Conservation (phyloP, 192 early-diverging fungal genomes). For the Spizellomyces sp. region DNA sequence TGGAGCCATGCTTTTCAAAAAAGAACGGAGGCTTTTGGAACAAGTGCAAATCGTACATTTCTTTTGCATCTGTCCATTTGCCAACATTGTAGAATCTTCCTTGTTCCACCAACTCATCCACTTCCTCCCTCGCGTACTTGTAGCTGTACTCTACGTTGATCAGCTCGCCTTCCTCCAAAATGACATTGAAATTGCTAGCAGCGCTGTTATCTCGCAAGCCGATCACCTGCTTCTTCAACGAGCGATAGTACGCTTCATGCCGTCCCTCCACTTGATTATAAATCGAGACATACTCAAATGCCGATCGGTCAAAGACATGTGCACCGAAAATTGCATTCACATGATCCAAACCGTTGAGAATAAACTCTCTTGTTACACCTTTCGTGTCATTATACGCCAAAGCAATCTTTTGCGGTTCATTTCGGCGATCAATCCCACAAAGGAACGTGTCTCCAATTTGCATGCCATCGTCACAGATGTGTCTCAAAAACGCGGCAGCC, state of each 20-base stretch:
- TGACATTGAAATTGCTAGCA: conserved; percentile 33
- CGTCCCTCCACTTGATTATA: conserved; percentile 77
- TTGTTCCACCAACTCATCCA: conserved; percentile 19
- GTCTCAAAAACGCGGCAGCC: conserved; percentile 67
- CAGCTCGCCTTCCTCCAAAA: conserved; percentile 71
- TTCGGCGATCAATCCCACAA: conserved; percentile 86
- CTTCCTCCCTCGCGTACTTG: conserved; percentile 74
- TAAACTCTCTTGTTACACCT: conserved; percentile 77
- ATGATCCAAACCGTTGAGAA: conserved; percentile 83
- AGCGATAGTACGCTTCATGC: conserved; percentile 78
- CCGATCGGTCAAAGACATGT: conserved; percentile 57
- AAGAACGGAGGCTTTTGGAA: conserved; percentile 50
- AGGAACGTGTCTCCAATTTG: conserved; percentile 73
- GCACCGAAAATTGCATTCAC: conserved; percentile 68
- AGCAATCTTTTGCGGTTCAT: conserved; percentile 66
- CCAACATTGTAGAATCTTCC: conserved; percentile 40
- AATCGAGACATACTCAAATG: conserved; percentile 73
- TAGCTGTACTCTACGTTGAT: conserved; percentile 89
- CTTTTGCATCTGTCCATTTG: conserved; percentile 44
- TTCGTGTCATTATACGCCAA: conserved; percentile 84
- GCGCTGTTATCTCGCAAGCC: conserved; percentile 32
- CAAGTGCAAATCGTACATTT: conserved; percentile 47
- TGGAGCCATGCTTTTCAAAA: background rate
- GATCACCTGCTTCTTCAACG: conserved; percentile 52
- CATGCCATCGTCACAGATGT: conserved; percentile 60